Evolutionary conservation across 768 basidiomycete species (phyloP), one percentile per base, ranked within the genome.

Genomic region (Phanerodontia chrysosporium): DNA sequence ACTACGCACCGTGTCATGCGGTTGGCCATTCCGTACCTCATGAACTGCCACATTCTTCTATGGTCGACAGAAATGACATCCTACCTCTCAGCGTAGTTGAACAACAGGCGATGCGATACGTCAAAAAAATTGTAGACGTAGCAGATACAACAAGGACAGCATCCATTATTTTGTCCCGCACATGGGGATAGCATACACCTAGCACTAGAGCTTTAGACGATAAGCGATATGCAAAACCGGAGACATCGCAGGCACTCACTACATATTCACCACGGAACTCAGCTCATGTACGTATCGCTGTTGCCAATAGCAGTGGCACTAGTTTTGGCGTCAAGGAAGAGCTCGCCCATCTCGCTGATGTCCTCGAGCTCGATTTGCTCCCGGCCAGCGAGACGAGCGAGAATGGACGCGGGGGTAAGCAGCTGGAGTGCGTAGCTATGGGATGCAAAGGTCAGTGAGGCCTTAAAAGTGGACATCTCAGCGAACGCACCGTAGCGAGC

Each of bases 301-400:
- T 22, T 30, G 48, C 39, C 30, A 49, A 70, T 67, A 27, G 64
- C 57, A 30, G 58, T 57, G 21, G 72, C 78, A 63, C 73, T 72
- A 0, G 89, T 87, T 70, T 95, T 96, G 21, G 96, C 94, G 71
- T 98, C 95, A 66, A 98, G 78, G 80, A 99, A 99, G 30, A 99
- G 77, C 69, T 92, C 92, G 63, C 87, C 88, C 87, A 97, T 94
- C 80, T 98, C 95, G 32, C 82, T 80, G 51, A 98, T 86, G 71
- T 99, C 97, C 63, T 98, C 94, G 2, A 86, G 74, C 61, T 86
- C 83, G 57, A 98, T 92, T 66, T 94, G 87, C 32, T 74, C 79
- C 59, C 93, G 86, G 2, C 95, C 95, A 0, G 80, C 82, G 29
- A 95, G 73, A 35, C 78, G 75, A 2, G 95, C 87, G 3, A 98